Base-by-base conservation (phyloP, 257 asterid species). In the Przewalskia tangutica region DNA sequence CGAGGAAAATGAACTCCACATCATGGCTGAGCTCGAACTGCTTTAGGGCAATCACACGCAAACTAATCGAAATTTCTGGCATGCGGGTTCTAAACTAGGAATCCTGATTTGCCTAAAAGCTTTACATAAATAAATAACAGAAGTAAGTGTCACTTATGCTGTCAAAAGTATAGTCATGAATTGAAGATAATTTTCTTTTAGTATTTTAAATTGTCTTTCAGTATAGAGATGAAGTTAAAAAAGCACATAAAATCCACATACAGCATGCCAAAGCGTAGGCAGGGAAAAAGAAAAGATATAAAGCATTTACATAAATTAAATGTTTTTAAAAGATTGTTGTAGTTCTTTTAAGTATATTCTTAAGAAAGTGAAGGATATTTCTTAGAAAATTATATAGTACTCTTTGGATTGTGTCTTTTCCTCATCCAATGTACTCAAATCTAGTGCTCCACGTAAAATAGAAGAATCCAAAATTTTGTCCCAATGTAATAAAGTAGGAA, bases 311-410 rank as follows among this genome's bases (percentile, higher is more conserved):
- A 48, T 79, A 48, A 48, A 81, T 82, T 71, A 27, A 86, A 80
- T 20, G 80, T 20, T 6, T 20, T 66, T 36, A 46, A 75, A 75
- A 75, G 13, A 5, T 1, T 50, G 13, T 63, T 87, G 89, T 88
- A 86, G 86, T 87, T 82, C 87, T 85, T 91, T 84, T 81, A 84
- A 91, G 89, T 89, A 86, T 93, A 91, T 91, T 89, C 91, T 87
- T 89, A 89, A 18, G 88, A 91, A 92, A 87, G 77, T 81, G 81
- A 83, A 86, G 85, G 73, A 34, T 27, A 77, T 83, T 84, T 85
- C 76, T 82, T 77, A 75, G 83, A 60, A 86, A 83, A 88, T 83
- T 83, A 81, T 27, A 27, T 27, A 88, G 82, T 58, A 79, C 13
- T 56, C 42, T 73, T 73, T 46, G 20, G 42, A 48, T 73, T 48